phyloP scores from a whole-genome alignment of 352 stramenopile genomes.

The Thalassiosira hispida region DNA sequence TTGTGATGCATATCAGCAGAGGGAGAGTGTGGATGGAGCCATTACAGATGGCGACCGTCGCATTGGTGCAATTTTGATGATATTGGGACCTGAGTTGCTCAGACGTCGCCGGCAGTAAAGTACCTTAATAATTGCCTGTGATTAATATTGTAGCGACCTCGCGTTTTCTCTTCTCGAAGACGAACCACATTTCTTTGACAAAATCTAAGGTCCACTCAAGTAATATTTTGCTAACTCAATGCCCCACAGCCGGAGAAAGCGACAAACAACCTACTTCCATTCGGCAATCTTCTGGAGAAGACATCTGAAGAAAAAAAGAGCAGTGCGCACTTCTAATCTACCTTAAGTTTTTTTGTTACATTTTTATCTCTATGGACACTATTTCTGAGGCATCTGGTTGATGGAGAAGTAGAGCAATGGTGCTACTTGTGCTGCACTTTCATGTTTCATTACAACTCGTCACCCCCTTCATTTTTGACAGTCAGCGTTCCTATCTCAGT shows the following conservation, averaged over 20 bases:
- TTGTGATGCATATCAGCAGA: slow-evolving; percentile 82
- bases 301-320: slow-evolving; percentile 33
- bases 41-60: slow-evolving; percentile 70
- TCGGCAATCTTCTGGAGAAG: slow-evolving; percentile 44
- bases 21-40: slow-evolving; percentile 62
- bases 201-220: no score
- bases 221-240: no score
- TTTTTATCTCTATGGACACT: not conserved
- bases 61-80: slow-evolving; percentile 74
- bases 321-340: slow-evolving; percentile 2
- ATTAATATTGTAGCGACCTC: no score
- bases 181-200: no score
- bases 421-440: no score
- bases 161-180: no score
- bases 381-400: not conserved
- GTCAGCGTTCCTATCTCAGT: slow-evolving; percentile 16
- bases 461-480: slow-evolving; percentile 1
- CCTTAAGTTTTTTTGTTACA: not conserved
- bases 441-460: not conserved
- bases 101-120: slow-evolving; percentile 15
- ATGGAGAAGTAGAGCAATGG: no score
- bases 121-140: no score
- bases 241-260: not conserved
- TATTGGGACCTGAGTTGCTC: slow-evolving; percentile 79
- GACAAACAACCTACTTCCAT: slow-evolving; percentile 34